Evolutionary conservation across 306 rosid species (phyloP), one percentile per base, ranked within the genome.

Genomic region (Mucuna pruriens): DNA sequence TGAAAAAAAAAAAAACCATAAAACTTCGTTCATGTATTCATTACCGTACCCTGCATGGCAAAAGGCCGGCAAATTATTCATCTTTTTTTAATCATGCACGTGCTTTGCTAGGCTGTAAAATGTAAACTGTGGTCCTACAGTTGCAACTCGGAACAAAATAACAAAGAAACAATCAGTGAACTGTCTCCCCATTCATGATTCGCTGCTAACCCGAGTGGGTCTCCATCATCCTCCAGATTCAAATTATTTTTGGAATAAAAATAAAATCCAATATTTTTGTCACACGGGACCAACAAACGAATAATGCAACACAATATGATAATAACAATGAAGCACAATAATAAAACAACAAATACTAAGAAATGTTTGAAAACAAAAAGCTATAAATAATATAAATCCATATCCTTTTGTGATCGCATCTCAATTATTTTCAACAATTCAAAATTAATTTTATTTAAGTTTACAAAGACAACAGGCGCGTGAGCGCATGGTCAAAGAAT

Each of bases 91-190:
- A 48, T 44, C 25, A 12, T 62, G 75, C 70, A 51, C 71, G 64
- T 84, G 80, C 51, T 54, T 54, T 38, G 69, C 79, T 15, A 71
- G 39, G 66, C 74, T 36, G 75, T 60, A 5, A 74, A 33, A 31
- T 36, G 31, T 72, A 73, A 57, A 74, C 1, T 40, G 26, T 36
- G 81, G 77, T 10, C 54, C 39, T 65, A 20, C 51, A 5, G 6
- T 20, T 64, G 48, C 46, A 76, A 23, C 20, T 33, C 17, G 26
- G 9, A 7, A 51, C 19, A 33, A 74, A 45, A 16, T 57, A 31
- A 65, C 61, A 46, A 33, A 8, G 7, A 49, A 65, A 46, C 5
- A 63, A 77, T 16, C 2, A 71, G 49, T 70, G 12, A 61, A n/a
- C 1, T 64, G 46, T 64, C 29, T 12, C 49, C 49, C 61, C 75